Conservation (phyloP, 2,329 filamentous ascomycete species). For the Pyricularia sp. region DNA sequence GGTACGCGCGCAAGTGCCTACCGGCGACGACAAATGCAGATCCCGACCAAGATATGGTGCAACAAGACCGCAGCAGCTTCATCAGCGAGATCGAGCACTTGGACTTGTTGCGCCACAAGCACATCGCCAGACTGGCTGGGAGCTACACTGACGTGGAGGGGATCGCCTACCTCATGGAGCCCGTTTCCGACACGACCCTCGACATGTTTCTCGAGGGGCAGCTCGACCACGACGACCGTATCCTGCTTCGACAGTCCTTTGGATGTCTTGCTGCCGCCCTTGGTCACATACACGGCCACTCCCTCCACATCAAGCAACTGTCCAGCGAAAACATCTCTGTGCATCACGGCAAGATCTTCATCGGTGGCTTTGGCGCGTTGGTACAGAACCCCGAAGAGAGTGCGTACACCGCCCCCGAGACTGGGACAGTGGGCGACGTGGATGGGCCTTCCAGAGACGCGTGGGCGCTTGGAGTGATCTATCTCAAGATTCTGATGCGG, state of each 20-base stretch:
- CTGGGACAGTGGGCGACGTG: background rate
- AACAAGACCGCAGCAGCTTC: background rate
- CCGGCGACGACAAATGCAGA: background rate
- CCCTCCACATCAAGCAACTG: background rate
- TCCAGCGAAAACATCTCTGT: constrained; percentile 1
- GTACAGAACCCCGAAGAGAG: background rate
- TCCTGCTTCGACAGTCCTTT: constrained; percentile 2
- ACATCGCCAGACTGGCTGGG: background rate
- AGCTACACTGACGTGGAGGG: background rate
- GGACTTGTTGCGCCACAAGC: background rate
- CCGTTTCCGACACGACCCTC: constrained; percentile 1
- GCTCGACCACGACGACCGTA: background rate
- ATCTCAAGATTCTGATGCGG: background rate
- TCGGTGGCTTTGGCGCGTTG: constrained; percentile 1
- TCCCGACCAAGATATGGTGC: background rate
- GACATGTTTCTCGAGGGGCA: background rate
- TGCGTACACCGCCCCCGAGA: background rate
- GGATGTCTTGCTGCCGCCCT: background rate
- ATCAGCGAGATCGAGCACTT: background rate
- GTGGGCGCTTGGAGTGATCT: background rate
- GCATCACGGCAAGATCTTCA: background rate
- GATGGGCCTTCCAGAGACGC: background rate
- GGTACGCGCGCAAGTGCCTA: background rate
- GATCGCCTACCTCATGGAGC: constrained; percentile 3
- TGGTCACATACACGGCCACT: background rate